Percentiles rank a stretch among this genome's conserved stretches.
Evolutionary conservation across 345 rosid genomes (phyloP).

Genomic region (Punica granatum): DNA sequence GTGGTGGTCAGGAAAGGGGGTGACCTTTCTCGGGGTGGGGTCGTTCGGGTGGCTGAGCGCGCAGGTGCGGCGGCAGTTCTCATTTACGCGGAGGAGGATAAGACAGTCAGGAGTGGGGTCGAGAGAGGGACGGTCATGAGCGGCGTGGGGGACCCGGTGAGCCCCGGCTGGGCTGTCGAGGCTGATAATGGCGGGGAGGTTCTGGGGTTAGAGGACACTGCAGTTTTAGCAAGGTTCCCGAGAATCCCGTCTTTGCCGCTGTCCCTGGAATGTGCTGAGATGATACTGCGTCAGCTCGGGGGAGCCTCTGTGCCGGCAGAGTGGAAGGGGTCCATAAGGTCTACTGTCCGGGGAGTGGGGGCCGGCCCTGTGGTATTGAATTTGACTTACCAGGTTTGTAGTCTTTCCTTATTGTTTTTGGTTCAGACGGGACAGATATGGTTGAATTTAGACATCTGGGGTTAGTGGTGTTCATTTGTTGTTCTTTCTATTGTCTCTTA

Average conservation of each 20-base stretch:
- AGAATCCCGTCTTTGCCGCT: conserved; percentile 75
- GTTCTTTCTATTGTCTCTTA: neutral
- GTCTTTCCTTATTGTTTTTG: conserved; percentile 4
- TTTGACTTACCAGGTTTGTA: conserved; percentile 68
- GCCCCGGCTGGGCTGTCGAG: conserved; percentile 84
- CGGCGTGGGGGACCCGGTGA: conserved; percentile 89
- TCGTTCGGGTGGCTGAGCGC: conserved; percentile 53
- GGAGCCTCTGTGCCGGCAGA: conserved; percentile 49
- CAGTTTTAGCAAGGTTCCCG: conserved; percentile 55
- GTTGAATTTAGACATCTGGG: neutral
- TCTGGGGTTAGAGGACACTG: conserved; percentile 45
- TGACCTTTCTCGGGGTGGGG: conserved; percentile 47
- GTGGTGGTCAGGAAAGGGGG: conserved; percentile 63
- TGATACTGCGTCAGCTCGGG: conserved; percentile 50
- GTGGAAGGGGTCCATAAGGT: conserved; percentile 45
- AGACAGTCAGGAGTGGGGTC: conserved; percentile 40
- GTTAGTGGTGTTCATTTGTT: neutral
- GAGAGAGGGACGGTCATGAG: conserved; percentile 96
- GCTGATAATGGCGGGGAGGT: conserved; percentile 52
- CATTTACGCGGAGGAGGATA: conserved; percentile 51
- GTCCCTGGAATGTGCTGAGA: conserved; percentile 56
- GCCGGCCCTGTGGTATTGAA: conserved; percentile 66
- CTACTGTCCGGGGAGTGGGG: conserved; percentile 40
- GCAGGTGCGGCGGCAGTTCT: conserved; percentile 76
- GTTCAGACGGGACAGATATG: neutral